Evolutionary conservation across 108 stramenopile species (phyloP).

Genomic region (Cyclotella cryptica): DNA sequence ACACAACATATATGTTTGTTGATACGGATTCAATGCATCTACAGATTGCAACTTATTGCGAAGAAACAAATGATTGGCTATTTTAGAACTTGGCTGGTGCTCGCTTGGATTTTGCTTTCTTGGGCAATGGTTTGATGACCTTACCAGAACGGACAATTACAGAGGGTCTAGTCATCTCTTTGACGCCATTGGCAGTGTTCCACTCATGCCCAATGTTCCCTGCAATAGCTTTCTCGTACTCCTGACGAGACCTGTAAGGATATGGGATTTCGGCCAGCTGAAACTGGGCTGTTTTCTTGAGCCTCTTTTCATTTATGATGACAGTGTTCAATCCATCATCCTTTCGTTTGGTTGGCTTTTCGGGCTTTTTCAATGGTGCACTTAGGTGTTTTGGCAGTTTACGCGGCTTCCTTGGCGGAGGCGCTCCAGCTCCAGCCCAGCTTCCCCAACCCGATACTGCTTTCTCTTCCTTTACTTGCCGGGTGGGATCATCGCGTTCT

Average conservation of each 20-base stretch:
- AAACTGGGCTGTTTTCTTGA: constrained; percentile 89
- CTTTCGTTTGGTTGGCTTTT: constrained; percentile 59
- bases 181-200: constrained; percentile 88
- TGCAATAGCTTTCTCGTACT: constrained; percentile 95
- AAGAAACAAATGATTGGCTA: not conserved
- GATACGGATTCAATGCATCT: too few species aligned
- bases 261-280: constrained; percentile 92
- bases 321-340: constrained; percentile 89
- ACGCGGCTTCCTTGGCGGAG: constrained; percentile 67
- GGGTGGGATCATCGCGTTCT: constrained; percentile 80
- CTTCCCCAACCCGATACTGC: constrained; percentile 86
- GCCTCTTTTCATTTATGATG: constrained; percentile 93
- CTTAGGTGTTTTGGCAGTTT: constrained; percentile 67
- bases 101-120: constrained; percentile 64
- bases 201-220: constrained; percentile 96
- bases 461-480: constrained; percentile 63
- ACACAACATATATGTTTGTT: too few species aligned
- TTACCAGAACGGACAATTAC: constrained; percentile 91
- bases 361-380: constrained; percentile 63
- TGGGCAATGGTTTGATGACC: constrained; percentile 93
- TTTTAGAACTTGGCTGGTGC: constrained; percentile 84
- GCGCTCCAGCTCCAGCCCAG: constrained; percentile 90
- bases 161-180: constrained; percentile 90
- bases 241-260: constrained; percentile 93
- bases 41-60: too few species aligned